phyloP scores from a whole-genome alignment of 1,284 basidiomycete genomes.

The Sporisorium scitamineum region DNA sequence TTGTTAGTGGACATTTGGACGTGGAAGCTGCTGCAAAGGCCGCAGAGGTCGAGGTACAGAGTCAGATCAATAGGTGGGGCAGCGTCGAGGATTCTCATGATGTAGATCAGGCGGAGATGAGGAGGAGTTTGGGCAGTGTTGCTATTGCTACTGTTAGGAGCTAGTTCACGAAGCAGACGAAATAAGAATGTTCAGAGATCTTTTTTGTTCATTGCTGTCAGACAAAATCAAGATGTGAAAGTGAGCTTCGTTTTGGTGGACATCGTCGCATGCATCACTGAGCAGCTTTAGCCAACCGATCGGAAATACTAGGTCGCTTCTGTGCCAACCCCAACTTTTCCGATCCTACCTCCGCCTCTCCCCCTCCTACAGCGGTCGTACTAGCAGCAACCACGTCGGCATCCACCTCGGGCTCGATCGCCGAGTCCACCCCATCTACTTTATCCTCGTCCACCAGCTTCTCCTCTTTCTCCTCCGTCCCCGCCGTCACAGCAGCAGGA shows the following conservation, averaged over 20 bases:
- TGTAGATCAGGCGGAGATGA: slow-evolving; percentile 93
- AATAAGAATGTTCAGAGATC: too few species aligned
- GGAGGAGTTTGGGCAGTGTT: slow-evolving; percentile 78
- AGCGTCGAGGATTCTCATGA: slow-evolving; percentile 87
- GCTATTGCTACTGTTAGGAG: slow-evolving; percentile 42
- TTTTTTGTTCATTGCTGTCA: too few species aligned
- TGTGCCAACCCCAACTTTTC: neutral
- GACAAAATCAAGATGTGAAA: too few species aligned
- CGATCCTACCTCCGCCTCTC: neutral
- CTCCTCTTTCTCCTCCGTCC: slow-evolving; percentile 7
- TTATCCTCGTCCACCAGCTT: slow-evolving; percentile 6
- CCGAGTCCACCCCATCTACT: slow-evolving; percentile 16
- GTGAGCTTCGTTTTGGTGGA: too few species aligned
- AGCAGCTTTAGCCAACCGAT: slow-evolving; percentile 34
- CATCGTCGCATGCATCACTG: neutral
- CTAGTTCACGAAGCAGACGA: too few species aligned
- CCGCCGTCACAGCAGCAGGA: neutral
- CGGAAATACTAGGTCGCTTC: slow-evolving; percentile 26
- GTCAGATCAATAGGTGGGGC: slow-evolving; percentile 96
- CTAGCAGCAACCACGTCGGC: slow-evolving; percentile 20
- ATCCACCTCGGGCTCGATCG: slow-evolving; percentile 3
- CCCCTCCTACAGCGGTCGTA: slow-evolving; percentile 7
- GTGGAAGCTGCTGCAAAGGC: slow-evolving; percentile 87
- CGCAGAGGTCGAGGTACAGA: slow-evolving; percentile 90
- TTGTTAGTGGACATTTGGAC: slow-evolving; percentile 77